Evolutionary conservation across 2,329 filamentous ascomycete genomes (phyloP), one percentile per base, ranked within the genome.

Genomic region (Aureobasidium vineae): DNA sequence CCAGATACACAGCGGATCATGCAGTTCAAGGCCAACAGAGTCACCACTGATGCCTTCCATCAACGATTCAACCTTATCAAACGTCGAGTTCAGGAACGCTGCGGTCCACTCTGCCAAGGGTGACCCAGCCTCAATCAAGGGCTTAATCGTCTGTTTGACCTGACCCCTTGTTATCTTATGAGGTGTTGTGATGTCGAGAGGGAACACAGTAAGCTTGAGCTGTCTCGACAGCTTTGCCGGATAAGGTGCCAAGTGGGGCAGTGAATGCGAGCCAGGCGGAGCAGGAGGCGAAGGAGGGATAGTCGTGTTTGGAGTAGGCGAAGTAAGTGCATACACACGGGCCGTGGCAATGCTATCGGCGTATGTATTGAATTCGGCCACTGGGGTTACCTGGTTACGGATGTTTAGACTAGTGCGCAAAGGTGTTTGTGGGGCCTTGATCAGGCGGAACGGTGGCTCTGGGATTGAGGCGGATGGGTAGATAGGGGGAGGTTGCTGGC

Each of bases 331-430:
- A 66, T 81, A 82, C 40, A 83, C 72, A 50, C 81, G 76, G 1
- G 81, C 81, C 8, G 80, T 78, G 36, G 81, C 81, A 63, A 82
- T 73, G 56, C 77, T 77, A 69, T 99, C 96, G 67, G 95, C 93
- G 74, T 92, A 96, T 66, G 90, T 90, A 81, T 99, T 99, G 85
- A 99, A 99, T 77, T 99, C 95, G 69, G 91, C 92, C 15, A 89
- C 86, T 1, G 95, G 94, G 0, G 85, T 88, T 70, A 88, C 84
- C 81, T 83, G 77, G 68, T 79, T 79, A 56, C 71, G 63, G 23
- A 57, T 33, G 41, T 69, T 71, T 19, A 74, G 72, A 67, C 68
- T 65, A 21, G 69, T 63, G 65, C 72, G 71, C 23, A 78, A 65
- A 3, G 73, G 73, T 0, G 74, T 75, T 21, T 75, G 68, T 11